Base-by-base conservation (phyloP, 371 early-diverging fungal genomes). In the Chytridiales sp. region DNA sequence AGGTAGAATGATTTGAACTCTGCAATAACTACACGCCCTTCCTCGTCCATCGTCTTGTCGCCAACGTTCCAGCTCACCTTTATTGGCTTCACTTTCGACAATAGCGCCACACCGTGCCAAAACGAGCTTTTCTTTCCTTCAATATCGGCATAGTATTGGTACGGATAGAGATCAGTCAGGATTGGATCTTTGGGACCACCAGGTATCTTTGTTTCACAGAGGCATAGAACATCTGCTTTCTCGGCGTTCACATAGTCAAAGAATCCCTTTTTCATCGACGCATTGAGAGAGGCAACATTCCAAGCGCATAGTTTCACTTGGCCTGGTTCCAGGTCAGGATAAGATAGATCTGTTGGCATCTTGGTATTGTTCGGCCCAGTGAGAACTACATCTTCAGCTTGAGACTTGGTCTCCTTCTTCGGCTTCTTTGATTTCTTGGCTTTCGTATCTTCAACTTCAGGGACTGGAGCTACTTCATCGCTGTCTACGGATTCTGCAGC, bases 191-290 rank as follows among this genome's bases (percentile, higher is more conserved):
- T 47, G 17, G 60, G 60, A n/a, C 43, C 36, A 11, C 75, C 77
- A 63, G 85, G 85, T 21, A 88, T 69, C 68, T 95, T 94, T 38
- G 90, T 90, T 63, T 95, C 94, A 66, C 93, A 92, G 19, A 95
- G 44, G 65, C 89, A 91, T 2, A 94, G 43, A 29, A 95, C 79
- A 69, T 92, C 93, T 0, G 95, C 85, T 50, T 91, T 75, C 66
- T 95, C 95, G 0, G 88, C 88, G 8, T 76, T 77, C 40, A 93
- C 66, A 59, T 93, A 93, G 13, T 71, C 72, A 34, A 81, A 79
- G 61, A 90, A 87, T 0, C 92, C 88, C 74, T 95, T 95, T 47
- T 90, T 90, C 43, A 89, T 59, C 27, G 87, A 73, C 0, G 93
- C 84, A 11, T 77, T 75, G 22, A 93, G 60, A 9, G 88, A 82